These are phyloP conservation scores for Saccharomycopsis babjevae DNA, from an alignment of 805 yeast species.

Conservation along the genomic window DNA sequence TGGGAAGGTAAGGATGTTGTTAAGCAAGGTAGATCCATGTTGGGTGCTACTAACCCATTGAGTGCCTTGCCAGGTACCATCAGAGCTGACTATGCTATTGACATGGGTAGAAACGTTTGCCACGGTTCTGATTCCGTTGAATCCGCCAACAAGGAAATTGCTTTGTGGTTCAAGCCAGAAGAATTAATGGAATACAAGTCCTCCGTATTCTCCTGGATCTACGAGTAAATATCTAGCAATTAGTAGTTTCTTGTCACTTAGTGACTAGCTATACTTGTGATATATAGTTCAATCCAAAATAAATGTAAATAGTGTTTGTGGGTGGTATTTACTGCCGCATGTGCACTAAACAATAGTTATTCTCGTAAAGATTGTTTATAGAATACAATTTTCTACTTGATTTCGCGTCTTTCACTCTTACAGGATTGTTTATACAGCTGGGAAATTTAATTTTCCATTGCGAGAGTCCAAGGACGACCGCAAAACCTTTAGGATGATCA, in stretches of 20 bases:
- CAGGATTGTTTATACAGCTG: too few relatives aligned
- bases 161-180: constrained; percentile 95
- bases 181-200: constrained; percentile 91
- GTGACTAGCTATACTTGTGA: background rate
- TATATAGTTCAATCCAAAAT: background rate
- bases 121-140: constrained; percentile 99
- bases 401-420: too few relatives aligned
- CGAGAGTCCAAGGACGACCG: too few relatives aligned
- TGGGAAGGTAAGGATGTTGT: constrained; percentile 99
- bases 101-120: constrained; percentile 97
- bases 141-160: constrained; percentile 92
- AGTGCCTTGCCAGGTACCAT: constrained; percentile 98
- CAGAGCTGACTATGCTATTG: constrained; percentile 98
- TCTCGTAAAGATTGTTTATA: background rate
- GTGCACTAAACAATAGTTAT: background rate
- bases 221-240: constrained; percentile 50
- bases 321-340: background rate
- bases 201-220: constrained; percentile 78
- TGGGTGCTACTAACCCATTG: constrained; percentile 99
- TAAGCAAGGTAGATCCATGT: constrained; percentile 93
- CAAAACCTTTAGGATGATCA: too few relatives aligned
- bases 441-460: too few relatives aligned
- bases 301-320: background rate
- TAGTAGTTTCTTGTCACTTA: background rate
- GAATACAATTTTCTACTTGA: too few relatives aligned